phyloP scores from a whole-genome alignment of 2,329 filamentous ascomycete species.

The Lasiodiplodia hormozganensis region DNA sequence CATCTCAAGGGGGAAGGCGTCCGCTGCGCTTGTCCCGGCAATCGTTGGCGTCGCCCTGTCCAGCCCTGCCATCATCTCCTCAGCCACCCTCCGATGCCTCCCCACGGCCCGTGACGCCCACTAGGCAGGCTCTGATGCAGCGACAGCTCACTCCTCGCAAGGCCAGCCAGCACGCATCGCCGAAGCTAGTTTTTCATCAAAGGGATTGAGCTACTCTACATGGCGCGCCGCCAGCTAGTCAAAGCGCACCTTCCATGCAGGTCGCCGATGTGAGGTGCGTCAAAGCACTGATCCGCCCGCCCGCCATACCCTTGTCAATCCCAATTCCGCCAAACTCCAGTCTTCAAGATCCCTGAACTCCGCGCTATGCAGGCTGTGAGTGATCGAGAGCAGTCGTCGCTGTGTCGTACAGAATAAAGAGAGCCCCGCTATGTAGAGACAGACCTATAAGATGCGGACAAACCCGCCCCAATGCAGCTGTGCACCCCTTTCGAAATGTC shows the following conservation, averaged over 20 bases:
- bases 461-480: slow-evolving; percentile 7
- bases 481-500: not conserved
- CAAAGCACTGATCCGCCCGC: slow-evolving; percentile 24
- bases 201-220: slow-evolving; percentile 21
- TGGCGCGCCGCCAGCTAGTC: slow-evolving; percentile 6
- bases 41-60: not conserved
- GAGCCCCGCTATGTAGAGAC: slow-evolving; percentile 1
- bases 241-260: not conserved
- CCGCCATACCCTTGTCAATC: slow-evolving; percentile 16
- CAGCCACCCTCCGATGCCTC: slow-evolving; percentile 8
- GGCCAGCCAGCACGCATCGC: not conserved
- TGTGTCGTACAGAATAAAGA: slow-evolving; percentile 21
- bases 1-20: not conserved
- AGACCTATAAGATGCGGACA: not conserved
- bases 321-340: slow-evolving; percentile 24
- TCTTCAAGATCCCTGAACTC: slow-evolving; percentile 25
- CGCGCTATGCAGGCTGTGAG: slow-evolving; percentile 24
- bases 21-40: not conserved
- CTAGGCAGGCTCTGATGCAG: not conserved
- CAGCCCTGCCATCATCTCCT: not conserved
- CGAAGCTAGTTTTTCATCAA: slow-evolving; percentile 15
- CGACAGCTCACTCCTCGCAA: slow-evolving; percentile 3
- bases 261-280: slow-evolving; percentile 2
- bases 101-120: slow-evolving; percentile 2
- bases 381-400: slow-evolving; percentile 12